Evolutionary conservation across 2,329 filamentous ascomycete species (phyloP), one percentile per base, ranked within the genome.

Genomic region (Aspergillus arachidicola): DNA sequence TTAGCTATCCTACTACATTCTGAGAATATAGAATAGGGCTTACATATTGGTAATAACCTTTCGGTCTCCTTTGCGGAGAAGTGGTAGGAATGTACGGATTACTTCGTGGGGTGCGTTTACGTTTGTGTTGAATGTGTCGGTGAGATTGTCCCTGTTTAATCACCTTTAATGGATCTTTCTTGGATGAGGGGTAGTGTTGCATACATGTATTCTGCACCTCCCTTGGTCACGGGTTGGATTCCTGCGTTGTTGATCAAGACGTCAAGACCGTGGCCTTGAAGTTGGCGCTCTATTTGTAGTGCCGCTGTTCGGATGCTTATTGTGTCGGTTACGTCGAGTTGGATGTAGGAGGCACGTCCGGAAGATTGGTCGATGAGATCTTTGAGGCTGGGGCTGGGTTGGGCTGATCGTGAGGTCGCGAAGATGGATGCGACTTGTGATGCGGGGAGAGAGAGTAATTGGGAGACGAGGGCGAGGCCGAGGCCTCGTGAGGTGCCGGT

Each of bases 221-320:
- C 62, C 21, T 41, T 43, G 0, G 63, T 60, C 48, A 58, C 57
- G 30, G 73, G 68, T 60, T 69, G 64, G 28, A 75, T 64, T 0
- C 80, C 81, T 0, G 79, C 81, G 69, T 83, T 83, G 68, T 83
- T 83, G 61, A 82, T 74, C 32, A 84, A 62, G 9, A 83, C 78
- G 65, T 84, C 83, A 0, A 84, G 71, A 0, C 80, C 81, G 12
- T 75, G 75, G 4, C 73, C 80, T 19, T 68, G 65, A 1, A 82
- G 66, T 3, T 68, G 67, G 5, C 58, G 51, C 32, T 80, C 75
- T 4, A 82, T 76, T 16, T 69, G 61, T 0, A 60, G 59, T 0
- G 67, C 78, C 0, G 79, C 81, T 16, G 73, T 61, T 46, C 77
- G 66, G 6, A 82, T 72, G 45, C 75, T 78, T 0, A 59, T 54